These are phyloP conservation scores for Trichoderma polysporum DNA, from an alignment of 2,329 filamentous ascomycete genomes.

Conservation along the genomic window DNA sequence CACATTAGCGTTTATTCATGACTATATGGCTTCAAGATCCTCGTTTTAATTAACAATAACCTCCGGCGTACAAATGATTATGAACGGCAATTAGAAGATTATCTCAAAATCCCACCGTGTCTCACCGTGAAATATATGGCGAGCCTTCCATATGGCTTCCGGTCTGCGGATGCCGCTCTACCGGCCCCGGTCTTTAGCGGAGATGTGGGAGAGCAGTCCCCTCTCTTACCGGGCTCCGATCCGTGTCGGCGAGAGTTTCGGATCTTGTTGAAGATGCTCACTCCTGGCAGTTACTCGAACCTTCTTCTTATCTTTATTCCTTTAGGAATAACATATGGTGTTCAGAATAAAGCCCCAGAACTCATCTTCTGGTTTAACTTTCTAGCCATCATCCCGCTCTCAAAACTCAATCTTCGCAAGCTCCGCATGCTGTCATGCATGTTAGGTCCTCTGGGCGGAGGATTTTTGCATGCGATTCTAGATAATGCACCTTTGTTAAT, in stretches of 20 bases:
- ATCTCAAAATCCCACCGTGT: background rate
- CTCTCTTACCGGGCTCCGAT: background rate
- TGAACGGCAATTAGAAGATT: background rate
- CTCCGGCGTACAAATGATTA: background rate
- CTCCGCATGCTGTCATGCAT: background rate
- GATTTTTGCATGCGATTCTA: conserved; percentile 6
- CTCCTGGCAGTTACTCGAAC: conserved; percentile 11
- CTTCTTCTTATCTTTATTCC: conserved; percentile 10
- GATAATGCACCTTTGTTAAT: conserved; percentile 13
- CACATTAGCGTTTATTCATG: background rate
- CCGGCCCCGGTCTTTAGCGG: background rate
- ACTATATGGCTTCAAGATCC: background rate
- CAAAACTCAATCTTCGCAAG: conserved; percentile 16
- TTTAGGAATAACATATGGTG: conserved; percentile 4
- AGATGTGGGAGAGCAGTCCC: background rate
- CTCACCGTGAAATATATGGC: background rate
- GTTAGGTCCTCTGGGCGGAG: background rate
- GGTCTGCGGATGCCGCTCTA: background rate
- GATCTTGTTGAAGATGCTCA: background rate
- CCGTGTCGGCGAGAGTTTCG: background rate
- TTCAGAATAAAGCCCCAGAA: background rate
- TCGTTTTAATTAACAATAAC: background rate
- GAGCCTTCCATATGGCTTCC: too few species aligned
- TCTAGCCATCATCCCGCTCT: conserved; percentile 15
- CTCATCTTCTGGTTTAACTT: conserved; percentile 19